A percentile compares a stretch with the other conserved stretches of the same genome.
Conservation (phyloP, 352 stramenopile genomes). For the Halophytophthora batemanensis region DNA sequence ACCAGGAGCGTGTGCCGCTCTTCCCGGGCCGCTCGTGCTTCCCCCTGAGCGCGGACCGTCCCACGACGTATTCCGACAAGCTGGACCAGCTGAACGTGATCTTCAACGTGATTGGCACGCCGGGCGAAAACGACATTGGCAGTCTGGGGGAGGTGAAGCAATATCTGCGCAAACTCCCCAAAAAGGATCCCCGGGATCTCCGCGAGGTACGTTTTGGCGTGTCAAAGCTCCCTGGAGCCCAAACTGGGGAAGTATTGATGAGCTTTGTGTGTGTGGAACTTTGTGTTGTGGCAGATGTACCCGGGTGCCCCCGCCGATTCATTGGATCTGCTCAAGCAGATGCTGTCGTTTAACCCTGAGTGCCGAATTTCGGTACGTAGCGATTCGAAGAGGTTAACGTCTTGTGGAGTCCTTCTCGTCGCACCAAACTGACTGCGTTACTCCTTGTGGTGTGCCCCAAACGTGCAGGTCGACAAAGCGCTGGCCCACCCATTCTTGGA, state of each 20-base stretch:
- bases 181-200: constrained; percentile 76
- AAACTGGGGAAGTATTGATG: constrained; percentile 6
- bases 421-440: constrained; percentile 3
- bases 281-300: constrained; percentile 55
- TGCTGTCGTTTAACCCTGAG: constrained; percentile 82
- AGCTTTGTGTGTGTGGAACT: background rate
- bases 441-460: constrained; percentile 1
- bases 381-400: background rate
- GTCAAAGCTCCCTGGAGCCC: background rate
- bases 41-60: constrained; percentile 75
- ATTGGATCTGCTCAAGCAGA: constrained; percentile 83
- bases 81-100: constrained; percentile 94
- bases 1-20: constrained; percentile 81
- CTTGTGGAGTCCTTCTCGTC: background rate
- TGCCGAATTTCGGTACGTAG: constrained; percentile 71
- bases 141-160: constrained; percentile 81
- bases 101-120: constrained; percentile 95
- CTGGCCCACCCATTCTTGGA: constrained; percentile 83
- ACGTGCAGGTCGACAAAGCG: constrained; percentile 69
- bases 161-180: constrained; percentile 82
- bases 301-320: constrained; percentile 73
- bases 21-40: constrained; percentile 87
- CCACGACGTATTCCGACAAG: constrained; percentile 85
- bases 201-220: constrained; percentile 38
- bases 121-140: constrained; percentile 86